These are phyloP conservation scores for Scheffersomyces parashehatae DNA, from an alignment of 1,139 yeast species.

Conservation along the genomic window DNA sequence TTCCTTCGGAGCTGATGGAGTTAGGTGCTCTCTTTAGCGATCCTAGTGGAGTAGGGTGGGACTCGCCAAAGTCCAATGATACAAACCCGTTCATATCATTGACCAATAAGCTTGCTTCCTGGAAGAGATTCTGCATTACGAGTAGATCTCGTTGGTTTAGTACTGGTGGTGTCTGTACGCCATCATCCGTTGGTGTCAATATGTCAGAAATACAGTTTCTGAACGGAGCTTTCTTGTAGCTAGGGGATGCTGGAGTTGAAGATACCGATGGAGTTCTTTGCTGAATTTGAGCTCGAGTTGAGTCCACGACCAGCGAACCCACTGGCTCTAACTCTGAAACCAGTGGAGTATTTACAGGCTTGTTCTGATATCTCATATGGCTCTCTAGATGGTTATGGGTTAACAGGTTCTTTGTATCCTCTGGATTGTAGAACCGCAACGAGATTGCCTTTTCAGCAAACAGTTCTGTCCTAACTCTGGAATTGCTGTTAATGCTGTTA, in stretches of 20 bases:
- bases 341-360: no score
- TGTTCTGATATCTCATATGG: no score
- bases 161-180: conserved; percentile 3
- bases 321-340: no score
- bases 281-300: not conserved
- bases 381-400: no score
- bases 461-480: no score
- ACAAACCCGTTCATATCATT: conserved; percentile 49
- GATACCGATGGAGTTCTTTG: not conserved
- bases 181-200: conserved; percentile 17
- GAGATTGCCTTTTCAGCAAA: not conserved
- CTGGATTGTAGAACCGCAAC: conserved; percentile 6
- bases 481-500: no score
- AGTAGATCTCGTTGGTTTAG: conserved; percentile 3
- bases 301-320: no score
- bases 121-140: conserved; percentile 34
- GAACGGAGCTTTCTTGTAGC: conserved; percentile 10
- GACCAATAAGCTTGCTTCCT: conserved; percentile 53
- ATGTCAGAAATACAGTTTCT: conserved; percentile 33
- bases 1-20: not conserved
- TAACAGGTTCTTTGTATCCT: no score
- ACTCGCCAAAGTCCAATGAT: conserved; percentile 17
- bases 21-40: conserved; percentile 5
- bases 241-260: not conserved
- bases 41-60: not conserved